A percentile compares a stretch with the other conserved stretches of the same genome.
Evolutionary conservation across 192 early-diverging fungal species (phyloP).

Genomic region (Paraglomus brasilianum): DNA sequence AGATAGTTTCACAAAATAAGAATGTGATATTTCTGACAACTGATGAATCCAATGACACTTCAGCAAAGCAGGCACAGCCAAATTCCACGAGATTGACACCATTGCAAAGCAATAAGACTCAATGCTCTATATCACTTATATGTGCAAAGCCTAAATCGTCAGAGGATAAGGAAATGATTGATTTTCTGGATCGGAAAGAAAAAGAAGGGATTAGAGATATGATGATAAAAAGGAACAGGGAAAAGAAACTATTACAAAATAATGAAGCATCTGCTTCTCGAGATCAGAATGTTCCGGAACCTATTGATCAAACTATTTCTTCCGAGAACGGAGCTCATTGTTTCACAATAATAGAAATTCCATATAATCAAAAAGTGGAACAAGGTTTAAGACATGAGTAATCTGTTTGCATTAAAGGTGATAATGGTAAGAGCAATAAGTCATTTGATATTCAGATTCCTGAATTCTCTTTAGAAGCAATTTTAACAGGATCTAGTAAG

Average conservation of each 20-base stretch:
- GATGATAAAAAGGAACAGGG: conserved; percentile 12
- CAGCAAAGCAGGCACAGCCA: too few species aligned
- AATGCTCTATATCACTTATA: conserved; percentile 11
- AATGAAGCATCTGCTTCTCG: not conserved
- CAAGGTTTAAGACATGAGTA: not conserved
- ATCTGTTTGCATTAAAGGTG: conserved; percentile 4
- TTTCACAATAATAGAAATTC: conserved; percentile 2
- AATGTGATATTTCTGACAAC: not conserved
- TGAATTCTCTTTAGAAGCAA: not conserved
- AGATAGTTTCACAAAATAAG: not conserved
- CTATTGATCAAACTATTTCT: conserved; percentile 18
- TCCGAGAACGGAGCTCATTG: not conserved
- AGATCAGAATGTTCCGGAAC: not conserved
- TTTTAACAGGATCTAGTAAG: conserved; percentile 5
- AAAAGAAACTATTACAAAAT: conserved; percentile 4
- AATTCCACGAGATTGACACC: too few species aligned
- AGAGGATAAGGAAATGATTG: conserved; percentile 12
- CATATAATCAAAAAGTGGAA: not conserved
- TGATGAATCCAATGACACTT: not conserved
- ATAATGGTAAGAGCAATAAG: not conserved
- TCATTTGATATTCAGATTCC: not conserved
- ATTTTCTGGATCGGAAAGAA: conserved; percentile 15
- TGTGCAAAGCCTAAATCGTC: conserved; percentile 9
- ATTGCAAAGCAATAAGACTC: too few species aligned
- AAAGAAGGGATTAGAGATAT: conserved; percentile 16